phyloP scores from a whole-genome alignment of 331 rosid genomes.

The Ulmus americana region DNA sequence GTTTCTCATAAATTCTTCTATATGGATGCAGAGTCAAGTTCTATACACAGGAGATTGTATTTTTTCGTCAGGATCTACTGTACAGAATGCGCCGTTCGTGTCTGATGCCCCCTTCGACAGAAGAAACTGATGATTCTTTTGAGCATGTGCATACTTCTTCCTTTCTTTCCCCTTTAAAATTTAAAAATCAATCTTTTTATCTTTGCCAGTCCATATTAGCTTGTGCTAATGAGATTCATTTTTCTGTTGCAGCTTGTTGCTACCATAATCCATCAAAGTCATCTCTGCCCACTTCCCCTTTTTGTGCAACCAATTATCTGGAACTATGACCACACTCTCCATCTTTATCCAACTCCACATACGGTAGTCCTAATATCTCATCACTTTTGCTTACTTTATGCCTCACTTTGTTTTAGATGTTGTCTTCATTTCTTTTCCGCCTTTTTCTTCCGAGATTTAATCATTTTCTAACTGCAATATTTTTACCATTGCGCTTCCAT shows the following conservation, averaged over 20 bases:
- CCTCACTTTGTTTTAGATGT: background rate
- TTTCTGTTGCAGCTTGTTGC: constrained; percentile 82
- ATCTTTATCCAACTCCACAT: constrained; percentile 92
- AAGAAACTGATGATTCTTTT: constrained; percentile 79
- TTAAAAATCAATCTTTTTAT: background rate
- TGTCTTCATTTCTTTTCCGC: no score
- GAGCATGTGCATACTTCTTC: constrained; percentile 55
- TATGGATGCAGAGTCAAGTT: constrained; percentile 65
- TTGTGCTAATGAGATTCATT: constrained; percentile 16
- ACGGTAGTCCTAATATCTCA: constrained; percentile 44
- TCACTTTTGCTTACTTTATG: background rate
- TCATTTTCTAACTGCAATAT: no score
- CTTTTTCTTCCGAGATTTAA: no score
- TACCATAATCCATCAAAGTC: constrained; percentile 90
- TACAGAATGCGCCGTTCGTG: constrained; percentile 86
- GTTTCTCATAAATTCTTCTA: constrained; percentile 8
- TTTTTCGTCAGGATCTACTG: constrained; percentile 76
- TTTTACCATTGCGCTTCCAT: no score
- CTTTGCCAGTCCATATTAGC: constrained; percentile 9
- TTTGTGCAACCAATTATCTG: constrained; percentile 75
- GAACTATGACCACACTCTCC: constrained; percentile 81
- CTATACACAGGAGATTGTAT: constrained; percentile 73
- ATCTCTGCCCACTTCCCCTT: constrained; percentile 90
- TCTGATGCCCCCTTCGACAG: constrained; percentile 69
- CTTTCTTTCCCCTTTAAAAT: constrained; percentile 1